These are phyloP conservation scores for Aspergillus ochraceus DNA, from an alignment of 2,329 filamentous ascomycete species.

Conservation along the genomic window DNA sequence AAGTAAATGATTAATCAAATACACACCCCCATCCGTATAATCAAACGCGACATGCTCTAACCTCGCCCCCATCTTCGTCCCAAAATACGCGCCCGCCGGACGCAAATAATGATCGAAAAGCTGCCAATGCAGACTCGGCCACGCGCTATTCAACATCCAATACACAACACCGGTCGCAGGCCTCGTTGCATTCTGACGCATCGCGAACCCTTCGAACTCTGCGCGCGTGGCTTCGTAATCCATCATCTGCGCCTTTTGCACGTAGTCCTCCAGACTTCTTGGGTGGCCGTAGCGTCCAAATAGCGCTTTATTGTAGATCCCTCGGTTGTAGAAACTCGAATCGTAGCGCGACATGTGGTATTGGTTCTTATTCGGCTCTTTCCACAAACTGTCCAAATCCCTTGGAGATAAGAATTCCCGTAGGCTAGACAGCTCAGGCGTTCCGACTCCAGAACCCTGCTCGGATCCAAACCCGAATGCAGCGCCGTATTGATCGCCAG, in stretches of 20 bases:
- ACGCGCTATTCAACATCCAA: conserved; percentile 68
- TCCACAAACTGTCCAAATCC: conserved; percentile 60
- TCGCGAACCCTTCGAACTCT: conserved; percentile 58
- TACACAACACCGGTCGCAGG: conserved; percentile 64
- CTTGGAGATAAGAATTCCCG: conserved; percentile 52
- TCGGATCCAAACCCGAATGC: conserved; percentile 66
- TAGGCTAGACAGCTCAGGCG: conserved; percentile 57
- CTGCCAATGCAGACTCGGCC: conserved; percentile 66
- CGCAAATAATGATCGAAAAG: conserved; percentile 64
- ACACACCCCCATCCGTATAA: conserved; percentile 48
- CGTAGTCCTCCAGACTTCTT: conserved; percentile 56
- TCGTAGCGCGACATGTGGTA: conserved; percentile 62
- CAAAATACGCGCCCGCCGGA: conserved; percentile 60
- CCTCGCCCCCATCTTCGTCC: conserved; percentile 54
- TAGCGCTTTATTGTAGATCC: conserved; percentile 60
- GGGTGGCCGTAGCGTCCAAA: conserved; percentile 55
- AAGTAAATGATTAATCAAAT: conserved; percentile 57
- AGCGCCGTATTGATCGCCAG: conserved; percentile 53
- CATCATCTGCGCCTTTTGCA: conserved; percentile 60
- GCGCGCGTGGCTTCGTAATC: conserved; percentile 65
- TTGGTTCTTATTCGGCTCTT: conserved; percentile 50
- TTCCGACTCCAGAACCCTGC: conserved; percentile 62
- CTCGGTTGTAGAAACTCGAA: conserved; percentile 57
- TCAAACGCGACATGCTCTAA: conserved; percentile 59
- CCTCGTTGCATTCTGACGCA: conserved; percentile 54